These are phyloP conservation scores for Hylodesmum podocarpum DNA, from an alignment of 306 rosid genomes.

Conservation along the genomic window DNA sequence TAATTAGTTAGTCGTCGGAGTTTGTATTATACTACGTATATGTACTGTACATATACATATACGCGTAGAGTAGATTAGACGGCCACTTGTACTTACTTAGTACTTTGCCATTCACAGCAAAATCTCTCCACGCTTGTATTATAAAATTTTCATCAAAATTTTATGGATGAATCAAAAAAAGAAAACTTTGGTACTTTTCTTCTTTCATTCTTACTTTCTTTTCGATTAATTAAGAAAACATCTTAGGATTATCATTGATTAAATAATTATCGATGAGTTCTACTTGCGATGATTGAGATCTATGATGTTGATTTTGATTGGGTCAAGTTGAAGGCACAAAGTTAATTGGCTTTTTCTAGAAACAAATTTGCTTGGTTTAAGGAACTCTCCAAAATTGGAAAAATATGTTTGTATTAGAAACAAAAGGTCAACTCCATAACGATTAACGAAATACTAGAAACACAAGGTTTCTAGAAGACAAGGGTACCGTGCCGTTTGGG, in stretches of 20 bases:
- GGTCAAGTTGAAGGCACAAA: neutral
- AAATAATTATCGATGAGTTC: neutral
- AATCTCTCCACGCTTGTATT: neutral
- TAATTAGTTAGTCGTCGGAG: slow-evolving; percentile 13
- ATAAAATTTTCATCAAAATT: neutral
- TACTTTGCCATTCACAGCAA: neutral
- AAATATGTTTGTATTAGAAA: neutral
- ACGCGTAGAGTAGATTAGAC: slow-evolving; percentile 13
- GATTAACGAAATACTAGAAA: slow-evolving; percentile 33
- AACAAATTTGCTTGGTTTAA: neutral
- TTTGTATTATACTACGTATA: slow-evolving; percentile 1
- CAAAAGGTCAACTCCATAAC: slow-evolving; percentile 14
- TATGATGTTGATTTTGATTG: neutral
- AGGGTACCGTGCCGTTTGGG: neutral
- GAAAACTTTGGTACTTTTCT: neutral
- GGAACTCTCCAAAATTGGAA: neutral
- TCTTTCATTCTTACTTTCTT: neutral
- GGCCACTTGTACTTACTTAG: neutral
- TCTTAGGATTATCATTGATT: neutral
- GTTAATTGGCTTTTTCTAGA: neutral
- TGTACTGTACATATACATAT: slow-evolving; percentile 18
- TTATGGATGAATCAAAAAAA: neutral
- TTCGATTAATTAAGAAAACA: neutral
- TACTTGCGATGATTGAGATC: neutral
- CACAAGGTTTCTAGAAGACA: slow-evolving; percentile 26